phyloP scores from a whole-genome alignment of 208 protist genomes.

The Crithidia expoeki region DNA sequence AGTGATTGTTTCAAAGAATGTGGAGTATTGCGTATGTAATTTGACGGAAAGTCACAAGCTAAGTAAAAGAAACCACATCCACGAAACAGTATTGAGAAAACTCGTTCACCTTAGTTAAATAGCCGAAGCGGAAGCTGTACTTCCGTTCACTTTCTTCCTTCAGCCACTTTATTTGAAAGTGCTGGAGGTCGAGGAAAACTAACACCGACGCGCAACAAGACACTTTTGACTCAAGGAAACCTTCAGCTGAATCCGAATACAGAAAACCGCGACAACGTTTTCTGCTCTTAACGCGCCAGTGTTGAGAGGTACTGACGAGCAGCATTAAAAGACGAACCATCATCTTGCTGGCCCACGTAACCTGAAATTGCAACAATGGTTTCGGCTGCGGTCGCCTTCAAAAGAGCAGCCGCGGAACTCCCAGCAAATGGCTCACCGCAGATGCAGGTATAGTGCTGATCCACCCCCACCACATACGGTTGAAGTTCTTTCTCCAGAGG shows the following conservation, averaged over 20 bases:
- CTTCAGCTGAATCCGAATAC: neutral
- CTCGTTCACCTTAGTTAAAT: too few relatives aligned
- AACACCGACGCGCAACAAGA: too few relatives aligned
- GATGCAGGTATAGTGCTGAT: slow-evolving; percentile 6
- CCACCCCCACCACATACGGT: neutral
- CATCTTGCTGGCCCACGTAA: slow-evolving; percentile 5
- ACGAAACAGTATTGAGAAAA: too few relatives aligned
- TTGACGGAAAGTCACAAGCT: too few relatives aligned
- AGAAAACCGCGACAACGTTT: neutral
- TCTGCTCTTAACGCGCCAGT: neutral
- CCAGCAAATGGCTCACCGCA: slow-evolving; percentile 8
- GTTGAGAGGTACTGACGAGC: slow-evolving; percentile 2
- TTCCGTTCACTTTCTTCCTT: too few relatives aligned
- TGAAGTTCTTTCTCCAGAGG: slow-evolving; percentile 21
- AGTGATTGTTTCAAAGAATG: neutral
- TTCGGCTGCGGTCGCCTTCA: slow-evolving; percentile 13
- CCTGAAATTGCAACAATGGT: slow-evolving; percentile 11
- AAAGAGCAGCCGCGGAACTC: neutral
- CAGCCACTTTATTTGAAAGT: too few relatives aligned
- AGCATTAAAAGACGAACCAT: neutral
- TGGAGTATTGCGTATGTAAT: too few relatives aligned
- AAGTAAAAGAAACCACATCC: too few relatives aligned
- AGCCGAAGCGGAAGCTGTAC: too few relatives aligned
- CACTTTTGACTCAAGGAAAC: neutral
- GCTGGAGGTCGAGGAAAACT: too few relatives aligned